Evolutionary conservation across 163 green algal species (phyloP).

Genomic region (Scenedesmus sp.): DNA sequence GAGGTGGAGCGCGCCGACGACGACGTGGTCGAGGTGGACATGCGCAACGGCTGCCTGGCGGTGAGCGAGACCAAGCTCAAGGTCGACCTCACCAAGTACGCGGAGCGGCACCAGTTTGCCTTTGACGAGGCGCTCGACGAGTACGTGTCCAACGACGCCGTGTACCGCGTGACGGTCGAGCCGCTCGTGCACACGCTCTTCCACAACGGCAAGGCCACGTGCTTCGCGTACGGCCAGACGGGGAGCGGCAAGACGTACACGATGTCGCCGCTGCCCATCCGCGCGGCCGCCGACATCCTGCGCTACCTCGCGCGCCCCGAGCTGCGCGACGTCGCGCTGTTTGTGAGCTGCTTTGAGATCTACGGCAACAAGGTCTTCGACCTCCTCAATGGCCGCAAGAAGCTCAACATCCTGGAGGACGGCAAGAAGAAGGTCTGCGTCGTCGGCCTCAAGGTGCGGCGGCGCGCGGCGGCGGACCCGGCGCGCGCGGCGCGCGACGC

Average conservation of each 20-base stretch:
- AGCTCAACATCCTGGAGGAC: conserved; percentile 95
- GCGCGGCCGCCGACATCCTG: conserved; percentile 91
- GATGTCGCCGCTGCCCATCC: conserved; percentile 94
- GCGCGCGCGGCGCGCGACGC: not conserved
- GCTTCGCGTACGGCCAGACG: conserved; percentile 98
- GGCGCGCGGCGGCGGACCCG: not conserved
- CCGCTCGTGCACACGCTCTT: conserved; percentile 96
- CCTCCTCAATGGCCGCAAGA: conserved; percentile 91
- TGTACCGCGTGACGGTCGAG: conserved; percentile 91
- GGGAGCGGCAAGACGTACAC: conserved; percentile 98
- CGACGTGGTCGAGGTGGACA: conserved; percentile 86
- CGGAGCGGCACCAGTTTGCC: conserved; percentile 89
- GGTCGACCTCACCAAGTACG: conserved; percentile 96
- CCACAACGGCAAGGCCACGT: conserved; percentile 85
- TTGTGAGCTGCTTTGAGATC: conserved; percentile 97
- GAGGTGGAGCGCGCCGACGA: conserved; percentile 88
- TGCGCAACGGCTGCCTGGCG: conserved; percentile 59
- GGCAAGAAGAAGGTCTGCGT: conserved; percentile 83
- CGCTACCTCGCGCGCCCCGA: conserved; percentile 66
- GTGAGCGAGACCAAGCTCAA: conserved; percentile 95
- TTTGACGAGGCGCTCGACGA: conserved; percentile 97
- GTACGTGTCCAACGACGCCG: conserved; percentile 86
- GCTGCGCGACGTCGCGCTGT: conserved; percentile 73
- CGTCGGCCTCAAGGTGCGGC: conserved; percentile 64
- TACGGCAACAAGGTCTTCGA: conserved; percentile 98